Evolutionary conservation across 306 rosid species (phyloP), one percentile per base, ranked within the genome.

Genomic region (Glycine soja): DNA sequence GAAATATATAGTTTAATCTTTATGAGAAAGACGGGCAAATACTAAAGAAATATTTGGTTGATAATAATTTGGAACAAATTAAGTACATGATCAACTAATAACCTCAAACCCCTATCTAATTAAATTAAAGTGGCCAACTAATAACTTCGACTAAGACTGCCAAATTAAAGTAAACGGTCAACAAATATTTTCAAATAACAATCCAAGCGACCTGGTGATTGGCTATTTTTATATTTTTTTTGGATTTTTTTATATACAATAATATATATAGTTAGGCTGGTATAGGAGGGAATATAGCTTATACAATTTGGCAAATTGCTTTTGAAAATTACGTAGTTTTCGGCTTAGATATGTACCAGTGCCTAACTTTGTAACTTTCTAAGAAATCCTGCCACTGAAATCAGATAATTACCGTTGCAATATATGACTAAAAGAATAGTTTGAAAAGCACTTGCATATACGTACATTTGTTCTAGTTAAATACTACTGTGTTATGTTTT

Each of bases 161-260:
- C 8, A 67, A 77, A 14, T 52, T 53, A 53, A 66, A 66, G 56
- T 42, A 52, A 64, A 65, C 7, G 57, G 74, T 78, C 75, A 78
- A 53, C 54, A 30, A 11, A n/a, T 36, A 66, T 67, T 67, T 52
- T 54, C 8, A 8, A 24, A 19, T 2, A 15, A 10, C 66, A 43
- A 77, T 32, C 45, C 52, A 78, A 66, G 62, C 71, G 57, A 56
- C 54, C 5, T 24, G 8, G 71, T 61, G 62, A 34, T 46, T 46
- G 59, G 11, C 7, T 32, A 0, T 11, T 5, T 56, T 3, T 16
- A 3, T 42, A 5, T 13, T 12, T 5, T 40, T 76, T 12, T 42
- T 8, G 36, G 36, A 4, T 5, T 9, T 8, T 11, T 47, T 16
- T 15, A 19, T 67, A 45, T 24, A 16, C 14, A 12, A 24, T 30